Conservation (phyloP, 2,329 filamentous ascomycete genomes). For the Aspergillus caelatus region DNA sequence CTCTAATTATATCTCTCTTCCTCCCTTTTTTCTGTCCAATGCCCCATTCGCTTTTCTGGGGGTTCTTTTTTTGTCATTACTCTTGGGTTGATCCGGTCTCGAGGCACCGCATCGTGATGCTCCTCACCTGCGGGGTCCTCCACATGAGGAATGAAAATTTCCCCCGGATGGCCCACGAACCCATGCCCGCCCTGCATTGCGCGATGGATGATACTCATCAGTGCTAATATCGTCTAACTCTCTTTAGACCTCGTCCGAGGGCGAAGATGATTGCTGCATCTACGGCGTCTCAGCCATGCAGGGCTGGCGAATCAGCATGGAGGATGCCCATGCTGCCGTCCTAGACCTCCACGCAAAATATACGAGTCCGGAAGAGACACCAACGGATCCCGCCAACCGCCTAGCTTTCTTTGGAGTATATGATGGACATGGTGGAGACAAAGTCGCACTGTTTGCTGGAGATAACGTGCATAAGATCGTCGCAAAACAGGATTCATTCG, state of each 20-base stretch:
- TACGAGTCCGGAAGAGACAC: constrained; percentile 53
- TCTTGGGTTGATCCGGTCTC: background rate
- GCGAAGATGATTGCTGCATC: constrained; percentile 88
- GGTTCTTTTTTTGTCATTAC: background rate
- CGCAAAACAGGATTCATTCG: constrained; percentile 91
- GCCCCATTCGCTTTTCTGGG: background rate
- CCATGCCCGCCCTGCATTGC: constrained; percentile 12
- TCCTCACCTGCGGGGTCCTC: constrained; percentile 20
- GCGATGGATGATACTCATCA: constrained; percentile 1
- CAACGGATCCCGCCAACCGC: constrained; percentile 69
- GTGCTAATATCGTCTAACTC: constrained; percentile 16
- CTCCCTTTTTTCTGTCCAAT: constrained; percentile 1
- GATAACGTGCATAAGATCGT: constrained; percentile 93
- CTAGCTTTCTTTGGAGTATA: constrained; percentile 98
- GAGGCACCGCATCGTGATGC: constrained; percentile 11
- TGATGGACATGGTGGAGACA: constrained; percentile 95
- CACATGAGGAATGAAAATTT: constrained; percentile 18
- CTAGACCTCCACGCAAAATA: constrained; percentile 77
- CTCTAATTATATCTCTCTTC: background rate
- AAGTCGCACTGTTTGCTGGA: constrained; percentile 90
- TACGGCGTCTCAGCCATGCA: constrained; percentile 99
- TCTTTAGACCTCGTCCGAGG: constrained; percentile 77
- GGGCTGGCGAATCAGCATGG: constrained; percentile 99
- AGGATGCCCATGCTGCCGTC: constrained; percentile 88
- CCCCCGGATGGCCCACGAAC: constrained; percentile 11